These are phyloP conservation scores for Scedosporium dehoogii DNA, from an alignment of 2,329 filamentous ascomycete species.

Conservation along the genomic window DNA sequence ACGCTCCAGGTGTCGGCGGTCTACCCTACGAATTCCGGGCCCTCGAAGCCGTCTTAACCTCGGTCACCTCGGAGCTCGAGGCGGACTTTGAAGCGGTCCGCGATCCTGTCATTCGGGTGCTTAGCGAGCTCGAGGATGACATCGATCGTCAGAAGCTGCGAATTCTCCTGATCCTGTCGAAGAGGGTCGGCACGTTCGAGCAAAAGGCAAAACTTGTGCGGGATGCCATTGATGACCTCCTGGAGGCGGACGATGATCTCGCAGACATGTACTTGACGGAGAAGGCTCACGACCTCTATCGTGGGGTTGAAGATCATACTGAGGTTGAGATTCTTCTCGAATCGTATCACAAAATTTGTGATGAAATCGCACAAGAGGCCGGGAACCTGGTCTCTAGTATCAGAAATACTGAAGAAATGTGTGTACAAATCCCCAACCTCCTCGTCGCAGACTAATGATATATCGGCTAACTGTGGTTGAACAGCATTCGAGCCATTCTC, in stretches of 20 bases:
- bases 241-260: conserved; percentile 93
- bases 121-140: conserved; percentile 88
- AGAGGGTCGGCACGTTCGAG: conserved; percentile 93
- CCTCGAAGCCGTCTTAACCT: conserved; percentile 88
- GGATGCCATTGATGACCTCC: conserved; percentile 86
- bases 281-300: conserved; percentile 61
- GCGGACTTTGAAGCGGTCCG: conserved; percentile 90
- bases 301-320: conserved; percentile 79
- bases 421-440: conserved; percentile 24
- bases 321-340: conserved; percentile 96
- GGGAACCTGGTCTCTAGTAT: conserved; percentile 91
- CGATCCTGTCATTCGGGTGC: conserved; percentile 80
- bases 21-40: conserved; percentile 95
- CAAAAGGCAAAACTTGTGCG: conserved; percentile 91
- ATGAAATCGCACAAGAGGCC: conserved; percentile 94
- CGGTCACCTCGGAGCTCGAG: conserved; percentile 83
- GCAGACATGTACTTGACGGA: conserved; percentile 93
- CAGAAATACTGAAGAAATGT: conserved; percentile 98
- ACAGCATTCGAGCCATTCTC: conserved; percentile 85
- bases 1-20: conserved; percentile 37
- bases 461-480: conserved; percentile 14
- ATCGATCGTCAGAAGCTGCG: conserved; percentile 92
- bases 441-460: background rate
- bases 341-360: conserved; percentile 94
- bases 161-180: conserved; percentile 84